Base-by-base conservation (phyloP, 768 basidiomycete species). In the Psilocybe tampanensis region DNA sequence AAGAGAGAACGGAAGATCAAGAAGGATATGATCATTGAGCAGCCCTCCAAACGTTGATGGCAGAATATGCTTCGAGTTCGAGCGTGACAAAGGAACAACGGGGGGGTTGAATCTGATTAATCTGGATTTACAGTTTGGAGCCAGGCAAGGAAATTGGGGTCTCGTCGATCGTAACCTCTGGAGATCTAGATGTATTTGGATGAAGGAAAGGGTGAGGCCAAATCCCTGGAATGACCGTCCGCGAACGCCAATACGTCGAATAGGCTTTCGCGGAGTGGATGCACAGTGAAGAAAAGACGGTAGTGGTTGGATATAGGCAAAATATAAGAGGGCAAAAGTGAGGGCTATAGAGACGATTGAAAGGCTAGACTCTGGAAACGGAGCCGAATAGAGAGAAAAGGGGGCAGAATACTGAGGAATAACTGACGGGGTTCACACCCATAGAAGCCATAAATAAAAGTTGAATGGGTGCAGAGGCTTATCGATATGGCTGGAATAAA, bases 311-410 rank as follows among this genome's bases (percentile, higher is more conserved):
- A 39, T 11, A 32, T 49, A 34, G n/a, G 43, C 21, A 44, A 51
- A n/a, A 19, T 11, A 21, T 45, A 51, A 9, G 47, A 48, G 47
- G 54, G 23, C 44, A 43, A 32, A 45, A 52, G 2, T 44, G 36
- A n/a, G n/a, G 36, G 36, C 12, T 39, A 5, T 39, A 39, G 3
- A 48, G 19, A 33, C n/a, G 33, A 29, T 12, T 48, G 47, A 49
- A n/a, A n/a, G 39, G 26, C 21, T 13, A 26, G 26, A 23, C 15
- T 39, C 36, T 39, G 22, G 57, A 54, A 36, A 51, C 58, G 58
- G 54, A 60, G 36, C 58, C 58, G 58, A 60, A 51, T 41, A 55
- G 34, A 44, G 21, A 49, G 34, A 43, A 54, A 43, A 41, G 52
- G 22, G 22, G 34, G 47, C 21, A 55, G 49, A 43, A 48, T 29